Conservation (phyloP, 2,329 filamentous ascomycete species). For the Pestalotiopsis sp. region DNA sequence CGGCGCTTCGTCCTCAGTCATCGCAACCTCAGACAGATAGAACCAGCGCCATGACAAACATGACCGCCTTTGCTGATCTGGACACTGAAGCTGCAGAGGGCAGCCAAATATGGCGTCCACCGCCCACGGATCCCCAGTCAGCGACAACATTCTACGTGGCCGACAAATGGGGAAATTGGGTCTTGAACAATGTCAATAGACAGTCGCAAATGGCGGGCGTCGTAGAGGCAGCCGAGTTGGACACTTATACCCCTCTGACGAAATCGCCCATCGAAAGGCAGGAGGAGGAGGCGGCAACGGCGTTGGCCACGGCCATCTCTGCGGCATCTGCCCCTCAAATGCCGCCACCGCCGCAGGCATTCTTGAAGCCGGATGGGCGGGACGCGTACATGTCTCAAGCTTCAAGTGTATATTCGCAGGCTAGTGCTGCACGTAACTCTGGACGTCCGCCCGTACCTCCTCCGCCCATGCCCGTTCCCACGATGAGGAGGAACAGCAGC, state of each 20-base stretch:
- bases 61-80: conserved; percentile 34
- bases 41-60: conserved; percentile 42
- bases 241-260: conserved; percentile 32
- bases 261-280: conserved; percentile 32
- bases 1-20: conserved; percentile 36
- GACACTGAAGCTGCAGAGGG: conserved; percentile 35
- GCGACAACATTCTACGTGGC: conserved; percentile 52
- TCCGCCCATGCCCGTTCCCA: conserved; percentile 12
- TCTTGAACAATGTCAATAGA: conserved; percentile 43
- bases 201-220: conserved; percentile 23
- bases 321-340: conserved; percentile 24
- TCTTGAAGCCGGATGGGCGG: conserved; percentile 20
- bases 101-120: conserved; percentile 54
- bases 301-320: conserved; percentile 25
- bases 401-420: conserved; percentile 42
- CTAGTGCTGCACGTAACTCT: conserved; percentile 24
- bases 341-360: conserved; percentile 31
- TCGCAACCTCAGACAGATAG: conserved; percentile 53
- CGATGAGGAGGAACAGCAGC: conserved; percentile 21
- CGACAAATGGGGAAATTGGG: conserved; percentile 58
- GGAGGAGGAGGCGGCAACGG: conserved; percentile 24
- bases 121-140: conserved; percentile 46
- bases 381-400: conserved; percentile 28
- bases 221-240: conserved; percentile 26
- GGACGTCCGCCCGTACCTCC: conserved; percentile 15